These are phyloP conservation scores for Alliaria petiolata DNA, from an alignment of 345 rosid genomes.

Conservation along the genomic window DNA sequence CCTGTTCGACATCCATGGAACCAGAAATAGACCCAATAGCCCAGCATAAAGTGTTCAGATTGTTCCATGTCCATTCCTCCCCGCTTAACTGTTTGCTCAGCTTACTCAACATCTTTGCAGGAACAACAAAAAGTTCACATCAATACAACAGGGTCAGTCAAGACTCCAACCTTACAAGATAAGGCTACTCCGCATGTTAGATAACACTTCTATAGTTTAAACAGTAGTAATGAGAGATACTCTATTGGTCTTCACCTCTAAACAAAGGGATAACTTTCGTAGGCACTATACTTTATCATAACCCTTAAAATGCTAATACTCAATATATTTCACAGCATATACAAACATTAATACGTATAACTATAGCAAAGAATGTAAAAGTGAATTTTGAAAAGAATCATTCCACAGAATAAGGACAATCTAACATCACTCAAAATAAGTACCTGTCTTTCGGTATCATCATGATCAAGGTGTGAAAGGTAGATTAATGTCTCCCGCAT, in stretches of 20 bases:
- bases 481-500: slow-evolving; percentile 97
- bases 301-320: not conserved
- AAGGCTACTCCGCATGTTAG: not conserved
- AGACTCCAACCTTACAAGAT: not conserved
- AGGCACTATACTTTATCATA: not conserved
- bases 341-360: not conserved
- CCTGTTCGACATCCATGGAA: slow-evolving; percentile 98
- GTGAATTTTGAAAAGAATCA: not conserved
- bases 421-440: not conserved
- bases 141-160: slow-evolving; percentile 10
- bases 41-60: slow-evolving; percentile 94
- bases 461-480: slow-evolving; percentile 93
- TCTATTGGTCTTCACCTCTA: not conserved
- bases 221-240: not conserved
- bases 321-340: not conserved
- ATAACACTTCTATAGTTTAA: not conserved
- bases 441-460: slow-evolving; percentile 99
- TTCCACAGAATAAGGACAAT: not conserved
- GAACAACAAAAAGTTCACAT: slow-evolving; percentile 1
- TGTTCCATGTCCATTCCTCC: slow-evolving; percentile 98
- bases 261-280: too few relatives aligned
- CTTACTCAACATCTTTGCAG: slow-evolving; percentile 80
- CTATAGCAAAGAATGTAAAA: not conserved
- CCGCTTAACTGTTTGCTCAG: slow-evolving; percentile 89
- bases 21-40: slow-evolving; percentile 99